phyloP scores from a whole-genome alignment of 164 flowering plant genomes.

The Sextonia rubra region DNA sequence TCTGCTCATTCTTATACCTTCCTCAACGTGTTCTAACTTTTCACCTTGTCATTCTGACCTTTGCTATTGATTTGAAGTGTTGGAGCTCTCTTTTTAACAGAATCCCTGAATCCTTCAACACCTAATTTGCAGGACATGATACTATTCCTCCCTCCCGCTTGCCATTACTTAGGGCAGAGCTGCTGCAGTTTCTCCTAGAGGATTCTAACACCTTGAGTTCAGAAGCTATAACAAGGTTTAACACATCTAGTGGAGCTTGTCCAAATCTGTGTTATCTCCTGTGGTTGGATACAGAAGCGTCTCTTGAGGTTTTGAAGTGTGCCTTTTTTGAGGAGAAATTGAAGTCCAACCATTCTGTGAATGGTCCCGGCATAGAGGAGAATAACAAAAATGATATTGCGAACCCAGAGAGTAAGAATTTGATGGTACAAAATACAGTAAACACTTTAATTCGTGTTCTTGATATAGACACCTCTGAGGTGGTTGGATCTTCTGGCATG shows the following conservation, averaged over 20 bases:
- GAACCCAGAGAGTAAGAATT: conserved; percentile 23
- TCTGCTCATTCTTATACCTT: not conserved
- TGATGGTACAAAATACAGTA: conserved; percentile 51
- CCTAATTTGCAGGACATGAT: conserved; percentile 76
- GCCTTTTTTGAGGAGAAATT: conserved; percentile 52
- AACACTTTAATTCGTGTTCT: conserved; percentile 59
- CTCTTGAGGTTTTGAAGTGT: conserved; percentile 72
- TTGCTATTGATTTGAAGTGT: not conserved
- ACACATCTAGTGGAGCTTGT: conserved; percentile 24
- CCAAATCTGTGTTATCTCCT: conserved; percentile 65
- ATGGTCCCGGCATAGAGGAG: conserved; percentile 26
- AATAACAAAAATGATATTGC: conserved; percentile 19
- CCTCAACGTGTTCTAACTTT: not conserved
- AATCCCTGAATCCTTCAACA: conserved; percentile 3
- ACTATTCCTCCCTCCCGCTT: conserved; percentile 53
- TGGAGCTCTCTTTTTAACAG: not conserved
- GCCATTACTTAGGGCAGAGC: conserved; percentile 69
- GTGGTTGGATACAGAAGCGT: conserved; percentile 84
- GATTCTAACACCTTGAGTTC: conserved; percentile 38
- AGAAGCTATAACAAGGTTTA: conserved; percentile 24
- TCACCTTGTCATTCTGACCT: not conserved
- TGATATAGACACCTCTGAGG: conserved; percentile 31
- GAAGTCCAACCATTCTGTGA: conserved; percentile 18
- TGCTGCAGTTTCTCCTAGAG: conserved; percentile 70
- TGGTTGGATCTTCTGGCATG: conserved; percentile 23